Base-by-base conservation (phyloP, 495 filamentous ascomycete genomes). In the Usnea hakonensis region DNA sequence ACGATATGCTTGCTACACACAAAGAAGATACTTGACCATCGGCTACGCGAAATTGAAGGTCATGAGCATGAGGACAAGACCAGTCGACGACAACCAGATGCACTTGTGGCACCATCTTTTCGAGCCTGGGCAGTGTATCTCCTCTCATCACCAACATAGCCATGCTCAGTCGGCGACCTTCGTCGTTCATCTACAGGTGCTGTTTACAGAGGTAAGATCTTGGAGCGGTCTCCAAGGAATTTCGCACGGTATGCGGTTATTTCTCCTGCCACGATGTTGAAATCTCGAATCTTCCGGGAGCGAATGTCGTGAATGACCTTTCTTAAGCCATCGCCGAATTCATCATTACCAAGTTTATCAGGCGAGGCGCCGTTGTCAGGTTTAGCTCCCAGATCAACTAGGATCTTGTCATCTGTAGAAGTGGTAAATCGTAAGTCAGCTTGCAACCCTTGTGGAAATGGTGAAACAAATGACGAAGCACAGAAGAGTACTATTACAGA, bases 231-330 rank as follows among this genome's bases (percentile, higher is more conserved):
- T 64, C 82, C 77, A 41, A 85, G 75, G 65, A 87, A 87, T 69
- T 81, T 77, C 72, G 82, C 80, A 78, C 94, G 90, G 74, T 89
- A 95, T 68, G 87, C 83, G 70, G 89, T 82, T 74, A 98, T 95
- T 65, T 88, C 85, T 64, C 81, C 72, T 54, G 90, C 90, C 72
- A 97, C 90, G 59, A 80, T 85, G 68, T 84, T 81, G 70, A 95
- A 91, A 67, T 95, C 90, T 73, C 83, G 87, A 68, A 89, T 81
- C 72, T 89, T 87, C 65, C 85, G 83, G 71, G 78, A 76, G 64
- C 87, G 87, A 70, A 97, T 80, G 40, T 87, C 81, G 67, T 85
- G 83, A 65, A 98, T 86, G 37, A 93, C 81, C 63, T 83, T 77
- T 65, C 84, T 86, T 54, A 98, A 76, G 37, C 91, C 92, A 56